Evolutionary conservation across 352 stramenopile species (phyloP), one percentile per base, ranked within the genome.

Genomic region (Pythium myriotylum): DNA sequence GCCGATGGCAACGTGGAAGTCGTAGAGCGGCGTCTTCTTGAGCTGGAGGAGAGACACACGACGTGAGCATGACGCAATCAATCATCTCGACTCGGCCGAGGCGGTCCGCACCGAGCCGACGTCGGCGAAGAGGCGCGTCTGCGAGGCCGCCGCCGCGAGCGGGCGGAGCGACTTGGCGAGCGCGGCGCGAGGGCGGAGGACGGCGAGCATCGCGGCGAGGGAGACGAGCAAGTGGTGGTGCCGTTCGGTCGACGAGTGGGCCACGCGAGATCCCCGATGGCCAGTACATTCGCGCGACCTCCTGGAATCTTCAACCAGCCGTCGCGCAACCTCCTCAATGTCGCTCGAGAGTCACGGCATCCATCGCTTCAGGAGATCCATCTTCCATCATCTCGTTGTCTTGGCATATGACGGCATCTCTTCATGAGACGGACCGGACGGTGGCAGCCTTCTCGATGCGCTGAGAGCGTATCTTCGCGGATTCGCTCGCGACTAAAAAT

Each of bases 1-100:
- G 26, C 85, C 85, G 4, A 86, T 72, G 19, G 76, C 70, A 54
- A 89, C 76, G 57, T 94, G 85, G 56, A 92, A 76, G 55, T 91
- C 85, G 65, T 82, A 87, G 40, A 94, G 74, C 32, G 85, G 75
- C 32, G 85, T 94, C 70, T 91, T 90, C 68, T 90, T 91, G 41
- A 93, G 81, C 72, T 84, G 55, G 27, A 54, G 33, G 40, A 3
- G 20, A 48, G 20, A 49, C 12, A 58, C 14, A 59, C 19, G 54
- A 2, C 37, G 43, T 13, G 35, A 33, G 42, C 32, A 39, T n/a
- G 5, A 4, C 16, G 20, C 29, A 35, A 35, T 35, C 29, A 35
- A 35, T 35, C 29, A 35, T 35, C 29, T 5, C 29, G 29, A 20
- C 20, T 20, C 12, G 16, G n/a, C n/a, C n/a, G n/a, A 8, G n/a